Evolutionary conservation across 1,284 basidiomycete genomes (phyloP), one percentile per base, ranked within the genome.

Genomic region (Laetiporus sulphureus): DNA sequence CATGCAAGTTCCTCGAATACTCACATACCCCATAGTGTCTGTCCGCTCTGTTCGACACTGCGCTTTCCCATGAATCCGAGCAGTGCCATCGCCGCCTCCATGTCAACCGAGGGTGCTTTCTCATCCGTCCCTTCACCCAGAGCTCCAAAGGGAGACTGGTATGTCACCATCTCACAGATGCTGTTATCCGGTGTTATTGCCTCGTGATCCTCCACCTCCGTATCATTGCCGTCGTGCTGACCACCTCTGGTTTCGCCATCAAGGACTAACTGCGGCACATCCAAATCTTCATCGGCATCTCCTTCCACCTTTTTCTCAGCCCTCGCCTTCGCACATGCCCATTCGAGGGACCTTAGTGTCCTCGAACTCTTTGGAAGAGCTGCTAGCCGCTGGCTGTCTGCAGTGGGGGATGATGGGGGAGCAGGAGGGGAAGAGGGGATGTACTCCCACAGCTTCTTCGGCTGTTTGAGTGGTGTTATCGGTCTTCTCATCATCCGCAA

Each of bases 311-410:
- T 22, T 38, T 25, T 22, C 33, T 37, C 15, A 29, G 59, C 60
- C 41, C 70, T 57, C 32, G 64, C 70, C 32, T 63, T 67, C 27
- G 71, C 66, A 46, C 69, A 72, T 4, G 69, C 69, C 66, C 67
- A 73, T 44, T 73, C 69, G 38, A 72, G 46, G 8, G 71, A 68
- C n/a, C 55, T 60, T 16, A 59, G 49, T 11, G 50, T 54, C 48
- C 57, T 67, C n/a, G 59, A 47, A 16, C 46, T 53, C 5, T 59
- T 48, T 3, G 65, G 58, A 12, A 64, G 49, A 10, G 48, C 54
- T 1, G 60, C 49, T 5, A 66, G 43, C 31, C 59, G 59, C 24
- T 57, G 48, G 21, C 52, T 56, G 19, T 65, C 63, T 2, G 50
- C 52, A 5, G 46, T 50, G 6, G 68, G 68, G 3, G 63, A 63